phyloP scores from a whole-genome alignment of 2,329 filamentous ascomycete genomes.

The Thermochaetoides dissita region DNA sequence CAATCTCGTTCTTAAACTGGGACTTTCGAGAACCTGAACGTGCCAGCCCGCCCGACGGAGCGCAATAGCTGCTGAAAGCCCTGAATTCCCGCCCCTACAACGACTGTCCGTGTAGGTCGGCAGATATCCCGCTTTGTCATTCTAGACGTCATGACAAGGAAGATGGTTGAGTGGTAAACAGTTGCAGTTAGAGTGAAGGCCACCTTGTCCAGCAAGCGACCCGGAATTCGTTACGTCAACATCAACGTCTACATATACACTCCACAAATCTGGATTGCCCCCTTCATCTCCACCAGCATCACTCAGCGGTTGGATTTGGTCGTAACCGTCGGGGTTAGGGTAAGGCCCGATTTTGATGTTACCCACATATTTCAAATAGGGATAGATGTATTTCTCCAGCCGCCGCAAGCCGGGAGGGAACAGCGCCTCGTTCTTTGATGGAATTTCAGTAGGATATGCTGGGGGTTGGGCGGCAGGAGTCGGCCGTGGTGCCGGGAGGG shows the following conservation, averaged over 20 bases:
- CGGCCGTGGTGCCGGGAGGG: conserved; percentile 24
- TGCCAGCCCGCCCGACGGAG: conserved; percentile 19
- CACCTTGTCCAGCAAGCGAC: conserved; percentile 4
- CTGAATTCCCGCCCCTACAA: conserved; percentile 1
- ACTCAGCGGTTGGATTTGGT: conserved; percentile 35
- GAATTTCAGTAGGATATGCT: conserved; percentile 36
- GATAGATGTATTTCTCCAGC: conserved; percentile 59
- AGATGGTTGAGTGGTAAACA: no score
- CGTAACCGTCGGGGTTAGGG: conserved; percentile 43
- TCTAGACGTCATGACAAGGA: no score
- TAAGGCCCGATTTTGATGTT: conserved; percentile 28
- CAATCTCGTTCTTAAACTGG: conserved; percentile 16
- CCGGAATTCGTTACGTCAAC: conserved; percentile 43
- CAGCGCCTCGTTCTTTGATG: conserved; percentile 40
- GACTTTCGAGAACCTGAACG: conserved; percentile 26
- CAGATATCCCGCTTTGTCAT: no score
- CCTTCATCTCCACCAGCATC: conserved; percentile 55
- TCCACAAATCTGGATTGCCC: conserved; percentile 53
- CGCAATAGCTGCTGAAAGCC: not conserved
- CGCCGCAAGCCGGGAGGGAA: conserved; percentile 48
- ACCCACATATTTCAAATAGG: conserved; percentile 44
- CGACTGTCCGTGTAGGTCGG: not conserved
- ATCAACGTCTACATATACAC: conserved; percentile 34
- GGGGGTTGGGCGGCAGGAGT: conserved; percentile 35
- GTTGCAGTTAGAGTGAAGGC: no score